Percentiles rank a stretch among this genome's conserved stretches.
These are phyloP conservation scores for Lachnellula occidentalis DNA, from an alignment of 2,329 filamentous ascomycete genomes.

Conservation along the genomic window DNA sequence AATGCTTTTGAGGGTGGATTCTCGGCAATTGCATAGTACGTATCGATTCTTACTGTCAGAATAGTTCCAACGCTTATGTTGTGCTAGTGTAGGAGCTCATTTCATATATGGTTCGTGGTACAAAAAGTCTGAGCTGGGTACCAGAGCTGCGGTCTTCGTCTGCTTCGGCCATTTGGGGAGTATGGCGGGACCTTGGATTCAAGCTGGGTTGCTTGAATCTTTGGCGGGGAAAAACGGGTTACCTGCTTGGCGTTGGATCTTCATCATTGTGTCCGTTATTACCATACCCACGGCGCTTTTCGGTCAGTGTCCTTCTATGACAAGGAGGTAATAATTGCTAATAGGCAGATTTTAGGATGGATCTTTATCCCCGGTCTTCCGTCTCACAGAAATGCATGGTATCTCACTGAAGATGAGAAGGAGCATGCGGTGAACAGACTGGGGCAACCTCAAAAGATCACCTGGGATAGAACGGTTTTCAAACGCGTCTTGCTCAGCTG, in stretches of 20 bases:
- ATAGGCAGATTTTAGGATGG: constrained; percentile 27
- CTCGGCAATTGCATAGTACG: constrained; percentile 38
- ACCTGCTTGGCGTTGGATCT: too few species aligned
- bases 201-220: constrained; percentile 34
- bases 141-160: constrained; percentile 37
- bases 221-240: too few species aligned
- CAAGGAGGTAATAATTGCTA: too few species aligned
- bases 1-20: constrained; percentile 41
- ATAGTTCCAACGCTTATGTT: too few species aligned
- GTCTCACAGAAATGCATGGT: constrained; percentile 37
- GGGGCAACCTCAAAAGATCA: constrained; percentile 21
- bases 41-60: too few species aligned
- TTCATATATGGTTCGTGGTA: constrained; percentile 39
- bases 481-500: too few species aligned
- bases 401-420: constrained; percentile 32
- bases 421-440: constrained; percentile 35
- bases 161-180: constrained; percentile 39
- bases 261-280: too few species aligned
- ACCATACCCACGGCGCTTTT: too few species aligned
- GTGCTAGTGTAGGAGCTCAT: too few species aligned
- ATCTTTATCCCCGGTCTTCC: constrained; percentile 41
- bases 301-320: too few species aligned
- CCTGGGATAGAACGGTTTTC: too few species aligned
- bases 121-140: constrained; percentile 38
- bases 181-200: constrained; percentile 42